Conservation (phyloP, 495 filamentous ascomycete species). For the Cercophora scortea region DNA sequence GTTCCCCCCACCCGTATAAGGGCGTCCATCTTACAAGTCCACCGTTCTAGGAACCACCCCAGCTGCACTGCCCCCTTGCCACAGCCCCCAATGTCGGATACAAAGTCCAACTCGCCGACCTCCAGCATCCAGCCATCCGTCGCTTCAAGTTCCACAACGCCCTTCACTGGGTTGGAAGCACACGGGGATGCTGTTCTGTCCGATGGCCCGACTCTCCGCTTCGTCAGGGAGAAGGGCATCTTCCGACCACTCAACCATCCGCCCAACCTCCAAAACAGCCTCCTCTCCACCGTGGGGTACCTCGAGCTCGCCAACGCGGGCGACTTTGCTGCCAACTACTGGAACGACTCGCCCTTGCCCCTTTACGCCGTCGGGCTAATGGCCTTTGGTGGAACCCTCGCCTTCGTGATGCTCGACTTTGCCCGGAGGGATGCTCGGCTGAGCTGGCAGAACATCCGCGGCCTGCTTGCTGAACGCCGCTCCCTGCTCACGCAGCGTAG, state of each 20-base stretch:
- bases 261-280: slow-evolving; percentile 37
- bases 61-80: no score
- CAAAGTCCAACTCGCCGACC: no score
- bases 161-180: no score
- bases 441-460: slow-evolving; percentile 36
- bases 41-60: no score
- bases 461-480: slow-evolving; percentile 31
- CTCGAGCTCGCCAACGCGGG: slow-evolving; percentile 46
- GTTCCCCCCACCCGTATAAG: no score
- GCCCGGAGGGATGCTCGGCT: slow-evolving; percentile 34
- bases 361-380: slow-evolving; percentile 38
- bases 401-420: slow-evolving; percentile 36
- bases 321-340: slow-evolving; percentile 48
- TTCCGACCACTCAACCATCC: slow-evolving; percentile 6
- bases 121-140: no score
- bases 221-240: background rate
- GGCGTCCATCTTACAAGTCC: no score
- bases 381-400: slow-evolving; percentile 41
- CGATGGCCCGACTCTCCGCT: background rate
- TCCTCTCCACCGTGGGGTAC: slow-evolving; percentile 39
- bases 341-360: slow-evolving; percentile 42
- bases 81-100: no score
- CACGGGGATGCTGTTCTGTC: background rate
- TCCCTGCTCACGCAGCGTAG: slow-evolving; percentile 16
- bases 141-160: no score